These are phyloP conservation scores for Sporobolomyces roseus DNA, from an alignment of 768 basidiomycete genomes.

Conservation along the genomic window DNA sequence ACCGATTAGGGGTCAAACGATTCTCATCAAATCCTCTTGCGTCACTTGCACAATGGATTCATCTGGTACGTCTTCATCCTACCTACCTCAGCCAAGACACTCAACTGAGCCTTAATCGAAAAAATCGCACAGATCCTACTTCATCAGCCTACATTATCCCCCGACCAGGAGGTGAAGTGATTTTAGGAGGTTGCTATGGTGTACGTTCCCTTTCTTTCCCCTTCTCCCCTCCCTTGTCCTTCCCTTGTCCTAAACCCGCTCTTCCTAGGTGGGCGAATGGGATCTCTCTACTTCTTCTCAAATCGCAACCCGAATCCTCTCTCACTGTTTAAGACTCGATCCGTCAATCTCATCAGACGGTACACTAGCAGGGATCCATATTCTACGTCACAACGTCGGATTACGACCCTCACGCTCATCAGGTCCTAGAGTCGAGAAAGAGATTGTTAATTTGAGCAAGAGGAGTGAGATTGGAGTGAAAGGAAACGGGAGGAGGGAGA, in stretches of 20 bases:
- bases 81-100: not conserved
- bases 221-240: not conserved
- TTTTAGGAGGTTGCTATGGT: conserved; percentile 62
- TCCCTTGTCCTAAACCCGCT: not conserved
- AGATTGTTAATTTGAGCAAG: conserved; percentile 48
- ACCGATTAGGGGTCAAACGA: conserved; percentile 79
- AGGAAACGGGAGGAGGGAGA: not conserved
- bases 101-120: too few relatives aligned
- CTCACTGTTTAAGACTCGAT: conserved; percentile 52
- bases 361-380: conserved; percentile 49
- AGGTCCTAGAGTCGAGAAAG: conserved; percentile 59
- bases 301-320: conserved; percentile 54
- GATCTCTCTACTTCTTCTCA: conserved; percentile 55
- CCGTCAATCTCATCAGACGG: conserved; percentile 47
- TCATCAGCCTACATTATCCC: conserved; percentile 62
- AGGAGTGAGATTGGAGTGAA: too few relatives aligned
- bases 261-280: conserved; percentile 52
- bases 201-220: not conserved
- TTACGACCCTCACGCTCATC: conserved; percentile 59
- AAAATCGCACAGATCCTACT: conserved; percentile 8
- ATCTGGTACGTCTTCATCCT: not conserved
- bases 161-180: conserved; percentile 55
- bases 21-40: conserved; percentile 55
- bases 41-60: conserved; percentile 36
- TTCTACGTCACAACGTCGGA: conserved; percentile 60